Evolutionary conservation across 805 yeast genomes (phyloP).

Genomic region (Kodamaea laetipori): DNA sequence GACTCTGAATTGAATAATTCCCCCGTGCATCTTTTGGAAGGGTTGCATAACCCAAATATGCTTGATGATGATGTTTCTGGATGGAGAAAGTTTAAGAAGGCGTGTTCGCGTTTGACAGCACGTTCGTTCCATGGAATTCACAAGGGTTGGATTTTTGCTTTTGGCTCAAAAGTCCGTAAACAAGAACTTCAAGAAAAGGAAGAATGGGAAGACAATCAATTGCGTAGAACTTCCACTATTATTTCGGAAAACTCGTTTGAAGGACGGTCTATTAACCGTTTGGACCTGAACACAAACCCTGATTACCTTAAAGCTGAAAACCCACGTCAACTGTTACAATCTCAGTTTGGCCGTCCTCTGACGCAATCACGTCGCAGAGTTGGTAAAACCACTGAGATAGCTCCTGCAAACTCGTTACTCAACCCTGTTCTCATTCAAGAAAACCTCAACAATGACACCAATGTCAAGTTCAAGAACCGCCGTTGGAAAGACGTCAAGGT

Average conservation of each 20-base stretch:
- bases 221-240: constrained; percentile 41
- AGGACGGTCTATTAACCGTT: not conserved
- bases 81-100: constrained; percentile 74
- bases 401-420: constrained; percentile 23
- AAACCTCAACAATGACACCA: constrained; percentile 4
- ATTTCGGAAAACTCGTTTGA: constrained; percentile 30
- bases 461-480: constrained; percentile 23
- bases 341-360: constrained; percentile 7
- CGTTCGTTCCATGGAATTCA: constrained; percentile 19
- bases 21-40: constrained; percentile 56
- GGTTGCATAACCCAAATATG: constrained; percentile 61
- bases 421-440: constrained; percentile 22
- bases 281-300: too few relatives aligned
- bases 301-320: too few relatives aligned
- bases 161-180: constrained; percentile 4
- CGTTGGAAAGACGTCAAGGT: constrained; percentile 70
- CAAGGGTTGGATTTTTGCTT: constrained; percentile 15
- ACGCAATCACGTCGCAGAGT: constrained; percentile 6
- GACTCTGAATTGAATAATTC: constrained; percentile 73
- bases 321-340: too few relatives aligned
- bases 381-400: constrained; percentile 4
- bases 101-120: constrained; percentile 18
- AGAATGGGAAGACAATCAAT: constrained; percentile 27
- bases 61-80: constrained; percentile 51
- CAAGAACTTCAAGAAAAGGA: constrained; percentile 6